Evolutionary conservation across 2,329 filamentous ascomycete species (phyloP), one percentile per base, ranked within the genome.

Genomic region (Alternaria solani): DNA sequence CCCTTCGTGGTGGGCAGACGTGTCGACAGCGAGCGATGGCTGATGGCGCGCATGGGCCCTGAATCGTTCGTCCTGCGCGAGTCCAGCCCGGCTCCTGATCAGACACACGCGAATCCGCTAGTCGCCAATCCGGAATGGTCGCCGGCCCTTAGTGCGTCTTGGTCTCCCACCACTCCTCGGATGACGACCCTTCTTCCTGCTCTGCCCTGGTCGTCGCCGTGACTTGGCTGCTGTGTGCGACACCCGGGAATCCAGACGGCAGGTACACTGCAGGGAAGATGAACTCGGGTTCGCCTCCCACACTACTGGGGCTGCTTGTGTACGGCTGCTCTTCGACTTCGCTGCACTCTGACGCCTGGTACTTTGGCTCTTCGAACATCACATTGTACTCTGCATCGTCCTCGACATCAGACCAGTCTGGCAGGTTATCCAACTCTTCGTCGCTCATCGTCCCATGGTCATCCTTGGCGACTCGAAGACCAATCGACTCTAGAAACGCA

Each of bases 1-100:
- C 44, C 39, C 55, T 38, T 38, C 43, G 41, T 55, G 52, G 28
- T 42, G 25, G 42, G 57, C 49, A 57, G 55, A 59, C 52, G 32
- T 57, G 61, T 48, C 46, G 54, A 28, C 46, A 43, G 36, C 47
- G 43, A 43, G 20, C 20, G 20, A 23, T 23, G 20, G 20, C 20
- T 38, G 54, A 47, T 42, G 46, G 42, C 57, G 48, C 57, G 47
- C 57, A 60, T 52, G 57, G 57, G 53, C 54, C 57, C 46, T 49
- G 42, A 51, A 11, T 20, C 44, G 57, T 55, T 55, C 57, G 51
- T 53, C 44, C 32, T 57, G 57, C 55, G 46, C 57, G 46, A 63
- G 53, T 63, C 60, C 53, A 56, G 56, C 44, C 59, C 39, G 26
- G 63, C 61, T 61, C 61, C 59, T 41, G 48, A 61, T 39, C 28